phyloP scores from a whole-genome alignment of 2,329 filamentous ascomycete genomes.

The Fusarium xylarioides region DNA sequence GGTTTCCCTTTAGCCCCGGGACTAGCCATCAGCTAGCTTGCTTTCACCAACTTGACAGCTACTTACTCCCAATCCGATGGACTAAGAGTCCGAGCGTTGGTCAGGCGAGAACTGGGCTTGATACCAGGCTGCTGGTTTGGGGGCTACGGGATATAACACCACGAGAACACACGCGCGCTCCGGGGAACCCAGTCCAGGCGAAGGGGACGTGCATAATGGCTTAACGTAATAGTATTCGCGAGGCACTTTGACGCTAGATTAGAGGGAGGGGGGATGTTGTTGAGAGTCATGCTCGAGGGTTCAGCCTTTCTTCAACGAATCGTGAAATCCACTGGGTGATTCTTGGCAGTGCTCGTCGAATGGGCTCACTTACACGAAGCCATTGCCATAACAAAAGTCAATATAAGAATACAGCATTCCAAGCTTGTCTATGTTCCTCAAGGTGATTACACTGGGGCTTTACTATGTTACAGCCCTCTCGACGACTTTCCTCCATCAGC shows the following conservation, averaged over 20 bases:
- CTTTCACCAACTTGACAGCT: not conserved
- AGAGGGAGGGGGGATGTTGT: rapidly evolving
- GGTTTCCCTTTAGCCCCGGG: not conserved
- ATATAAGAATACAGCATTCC: not conserved
- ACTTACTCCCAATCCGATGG: not conserved
- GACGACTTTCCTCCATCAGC: not conserved
- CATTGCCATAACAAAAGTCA: not conserved
- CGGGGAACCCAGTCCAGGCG: rapidly evolving
- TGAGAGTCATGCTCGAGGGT: not conserved
- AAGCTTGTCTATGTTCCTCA: rapidly evolving
- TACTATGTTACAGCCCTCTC: not conserved
- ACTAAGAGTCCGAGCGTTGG: not conserved
- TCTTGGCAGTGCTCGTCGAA: not conserved
- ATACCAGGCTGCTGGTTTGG: not conserved
- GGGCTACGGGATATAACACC: no score
- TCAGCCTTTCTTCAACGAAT: not conserved
- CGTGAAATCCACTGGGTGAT: rapidly evolving
- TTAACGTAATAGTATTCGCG: not conserved
- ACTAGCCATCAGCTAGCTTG: not conserved
- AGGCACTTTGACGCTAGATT: rapidly evolving
- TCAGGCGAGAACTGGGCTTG: not conserved
- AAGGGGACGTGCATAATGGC: not conserved
- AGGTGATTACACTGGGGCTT: not conserved
- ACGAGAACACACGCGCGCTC: not conserved
- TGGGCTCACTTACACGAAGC: rapidly evolving